Evolutionary conservation across 108 stramenopile genomes (phyloP).

Genomic region (Conticribra guillardii): DNA sequence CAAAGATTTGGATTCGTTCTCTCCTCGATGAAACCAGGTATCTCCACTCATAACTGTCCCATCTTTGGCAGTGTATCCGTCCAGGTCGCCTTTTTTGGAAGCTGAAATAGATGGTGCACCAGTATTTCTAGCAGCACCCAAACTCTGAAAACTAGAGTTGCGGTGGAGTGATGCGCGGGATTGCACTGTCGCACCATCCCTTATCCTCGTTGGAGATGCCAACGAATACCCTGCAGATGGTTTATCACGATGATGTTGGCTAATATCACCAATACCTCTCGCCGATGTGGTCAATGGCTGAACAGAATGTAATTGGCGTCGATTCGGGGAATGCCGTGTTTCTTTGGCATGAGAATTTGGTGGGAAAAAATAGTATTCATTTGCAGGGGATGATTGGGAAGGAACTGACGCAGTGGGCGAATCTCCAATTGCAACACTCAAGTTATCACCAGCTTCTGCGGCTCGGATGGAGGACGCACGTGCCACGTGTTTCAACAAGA

Average conservation of each 20-base stretch:
- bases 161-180: no score
- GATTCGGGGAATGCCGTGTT: no score
- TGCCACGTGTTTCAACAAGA: conserved; percentile 57
- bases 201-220: no score
- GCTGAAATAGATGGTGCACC: background rate
- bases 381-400: background rate
- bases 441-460: background rate
- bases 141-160: background rate
- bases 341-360: background rate
- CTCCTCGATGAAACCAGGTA: background rate
- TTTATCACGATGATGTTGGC: no score
- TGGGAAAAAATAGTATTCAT: background rate
- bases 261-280: no score
- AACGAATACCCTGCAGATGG: no score
- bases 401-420: no score
- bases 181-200: no score
- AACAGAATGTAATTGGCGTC: background rate
- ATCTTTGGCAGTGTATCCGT: background rate
- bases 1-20: background rate
- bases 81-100: background rate
- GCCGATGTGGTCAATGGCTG: no score
- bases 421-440: no score
- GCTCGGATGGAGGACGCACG: conserved; percentile 25
- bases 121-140: background rate
- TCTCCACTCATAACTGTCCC: background rate